Evolutionary conservation across 345 rosid species (phyloP), one percentile per base, ranked within the genome.

Genomic region (Melastoma malabathricum): DNA sequence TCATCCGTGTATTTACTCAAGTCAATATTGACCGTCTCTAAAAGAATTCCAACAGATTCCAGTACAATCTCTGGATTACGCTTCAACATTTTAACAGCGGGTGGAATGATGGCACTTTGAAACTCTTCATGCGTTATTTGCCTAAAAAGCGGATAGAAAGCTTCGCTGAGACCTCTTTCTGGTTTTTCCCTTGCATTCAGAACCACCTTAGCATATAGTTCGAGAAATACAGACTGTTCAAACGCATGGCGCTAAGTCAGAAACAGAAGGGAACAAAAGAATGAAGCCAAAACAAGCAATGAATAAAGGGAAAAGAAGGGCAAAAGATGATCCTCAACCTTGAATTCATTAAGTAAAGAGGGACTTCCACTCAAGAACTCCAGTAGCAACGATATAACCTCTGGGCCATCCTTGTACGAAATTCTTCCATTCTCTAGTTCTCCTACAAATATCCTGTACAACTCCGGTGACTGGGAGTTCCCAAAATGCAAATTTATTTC

Each of bases 1-100:
- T 92, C 98, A 53, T 62, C 66, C 10, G 94, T 87, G 73, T 84
- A 81, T 70, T 81, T 92, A 66, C 98, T 92, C 72, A 92, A 65
- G 75, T 92, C 98, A 59, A 84, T 80, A 62, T 73, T 71, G 60
- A 84, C 71, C 27, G 63, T 71, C 31, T 67, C 78, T 65, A 92
- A 62, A 45, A 87, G 73, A 65, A 82, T 59, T 51, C 74, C 97
- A 55, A 84, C 77, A 1, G 98, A 66, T 59, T 92, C 98, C 66
- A 92, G 57, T 43, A 79, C 80, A 71, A 92, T 82, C 70, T 92
- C 98, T 15, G 97, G 97, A 73, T 92, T 92, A 59, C 98, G 96
- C 74, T 84, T 92, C 59, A 92, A 64, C 98, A 87, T 82, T 79
- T 92, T 92, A 44, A 81, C 66, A 2, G 82, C 79, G 48, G 97